Percentiles rank a stretch among this genome's conserved stretches.
phyloP scores from a whole-genome alignment of 306 rosid genomes.

The Glycine tomentella region DNA sequence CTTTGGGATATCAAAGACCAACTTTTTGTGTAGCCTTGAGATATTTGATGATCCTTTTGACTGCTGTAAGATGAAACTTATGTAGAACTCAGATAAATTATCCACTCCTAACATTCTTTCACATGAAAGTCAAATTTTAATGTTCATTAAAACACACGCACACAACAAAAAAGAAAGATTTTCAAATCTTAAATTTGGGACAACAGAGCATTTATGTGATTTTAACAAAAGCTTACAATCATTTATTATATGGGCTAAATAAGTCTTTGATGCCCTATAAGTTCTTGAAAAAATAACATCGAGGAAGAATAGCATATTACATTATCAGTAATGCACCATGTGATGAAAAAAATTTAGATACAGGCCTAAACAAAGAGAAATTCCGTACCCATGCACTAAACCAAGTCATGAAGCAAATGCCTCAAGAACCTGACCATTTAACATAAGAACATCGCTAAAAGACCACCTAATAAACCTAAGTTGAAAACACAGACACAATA shows the following conservation, averaged over 20 bases:
- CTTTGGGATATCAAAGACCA: too few species aligned
- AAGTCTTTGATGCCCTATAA: slow-evolving; percentile 25
- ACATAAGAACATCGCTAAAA: slow-evolving; percentile 45
- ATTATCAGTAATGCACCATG: slow-evolving; percentile 16
- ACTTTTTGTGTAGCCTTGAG: too few species aligned
- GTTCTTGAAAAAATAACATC: not conserved
- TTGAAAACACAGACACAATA: slow-evolving; percentile 34
- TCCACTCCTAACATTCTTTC: slow-evolving; percentile 11
- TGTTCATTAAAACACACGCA: not conserved
- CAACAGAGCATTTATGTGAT: slow-evolving; percentile 1
- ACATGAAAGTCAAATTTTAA: slow-evolving; percentile 18
- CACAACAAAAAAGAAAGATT: not conserved
- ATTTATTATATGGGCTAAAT: slow-evolving; percentile 15
- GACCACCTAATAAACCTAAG: slow-evolving; percentile 21
- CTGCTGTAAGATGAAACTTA: too few species aligned
- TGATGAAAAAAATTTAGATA: slow-evolving; percentile 36
- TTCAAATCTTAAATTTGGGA: slow-evolving; percentile 3
- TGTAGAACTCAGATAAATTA: slow-evolving; percentile 26
- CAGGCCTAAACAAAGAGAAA: slow-evolving; percentile 38
- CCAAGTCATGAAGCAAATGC: slow-evolving; percentile 99
- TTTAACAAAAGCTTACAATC: slow-evolving; percentile 24
- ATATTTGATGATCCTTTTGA: too few species aligned
- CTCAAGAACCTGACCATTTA: slow-evolving; percentile 85
- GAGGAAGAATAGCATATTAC: slow-evolving; percentile 29
- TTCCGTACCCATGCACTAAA: slow-evolving; percentile 88